Percentiles rank a stretch among this genome's conserved stretches.
phyloP scores from a whole-genome alignment of 176 grass and related monocot genomes.

The Rhipidocladum racemiflorum region DNA sequence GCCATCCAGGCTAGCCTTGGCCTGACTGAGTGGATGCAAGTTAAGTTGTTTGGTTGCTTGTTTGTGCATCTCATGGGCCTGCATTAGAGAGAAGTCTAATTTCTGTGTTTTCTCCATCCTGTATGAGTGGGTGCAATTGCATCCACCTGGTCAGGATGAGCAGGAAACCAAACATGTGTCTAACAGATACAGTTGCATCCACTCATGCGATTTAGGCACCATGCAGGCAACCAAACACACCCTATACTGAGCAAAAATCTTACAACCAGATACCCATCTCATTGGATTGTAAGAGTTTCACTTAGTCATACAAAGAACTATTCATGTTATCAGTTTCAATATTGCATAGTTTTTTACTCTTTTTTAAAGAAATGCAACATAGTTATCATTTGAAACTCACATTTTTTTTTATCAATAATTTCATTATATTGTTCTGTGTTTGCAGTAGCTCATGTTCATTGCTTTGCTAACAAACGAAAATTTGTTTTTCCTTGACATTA shows the following conservation, averaged over 20 bases:
- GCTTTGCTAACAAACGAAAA: not conserved
- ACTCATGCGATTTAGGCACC: no score
- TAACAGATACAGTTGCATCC: no score
- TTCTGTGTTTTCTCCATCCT: no score
- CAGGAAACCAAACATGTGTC: no score
- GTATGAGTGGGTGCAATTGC: no score
- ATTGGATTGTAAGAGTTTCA: not conserved
- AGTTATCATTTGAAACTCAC: not conserved
- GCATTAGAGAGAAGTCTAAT: no score
- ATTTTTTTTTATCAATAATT: conserved; percentile 4
- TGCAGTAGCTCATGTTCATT: conserved; percentile 14
- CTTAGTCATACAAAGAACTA: not conserved
- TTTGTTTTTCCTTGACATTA: conserved; percentile 25
- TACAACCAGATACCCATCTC: not conserved
- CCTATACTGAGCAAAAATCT: not conserved
- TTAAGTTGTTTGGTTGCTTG: no score
- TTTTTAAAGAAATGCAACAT: not conserved
- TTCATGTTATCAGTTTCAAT: conserved; percentile 4
- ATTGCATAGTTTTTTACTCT: not conserved
- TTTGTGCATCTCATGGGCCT: no score
- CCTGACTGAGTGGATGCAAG: no score
- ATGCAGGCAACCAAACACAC: no score
- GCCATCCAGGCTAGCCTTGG: no score
- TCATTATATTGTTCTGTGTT: not conserved
- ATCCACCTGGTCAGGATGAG: no score